Base-by-base conservation (phyloP, 2,329 filamentous ascomycete species). In the Mariannaea sp. region DNA sequence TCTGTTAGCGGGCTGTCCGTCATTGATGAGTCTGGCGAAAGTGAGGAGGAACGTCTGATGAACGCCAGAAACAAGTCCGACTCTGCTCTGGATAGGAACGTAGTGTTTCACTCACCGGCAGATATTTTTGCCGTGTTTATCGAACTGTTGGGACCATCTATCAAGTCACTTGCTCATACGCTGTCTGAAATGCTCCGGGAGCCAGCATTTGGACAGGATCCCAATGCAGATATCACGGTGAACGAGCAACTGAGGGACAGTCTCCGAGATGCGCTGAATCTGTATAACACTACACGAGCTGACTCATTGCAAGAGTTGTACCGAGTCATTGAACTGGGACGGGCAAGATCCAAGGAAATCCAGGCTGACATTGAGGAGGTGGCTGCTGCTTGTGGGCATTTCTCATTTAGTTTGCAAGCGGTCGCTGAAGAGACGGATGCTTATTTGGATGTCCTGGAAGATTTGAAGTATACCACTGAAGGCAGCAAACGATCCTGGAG, bases 361-460 rank as follows among this genome's bases (percentile, higher is more conserved):
- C 88, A 95, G 67, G 94, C 93, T 2, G 94, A 97, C 70, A 92
- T 96, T 52, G 94, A 99, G 70, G 94, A 99, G 71, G 92, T 97
- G 9, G 92, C 93, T 33, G 93, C 94, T n/a, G 95, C 92, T 51
- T 99, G 94, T 67, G 93, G 94, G 0, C 92, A 97, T 72, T 99
- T 97, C 68, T 93, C 90, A 68, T 97, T 94, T 69, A 95, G 89
- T 36, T 77, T 99, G 20, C 84, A 94, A 58, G 89, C 94, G 61
- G 93, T 97, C 67, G 92, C 91, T 0, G 90, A 96, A 68, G 92
- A 97, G 67, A 89, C 96, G 75, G 85, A 90, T 60, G 83, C 82
- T 10, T 94, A 96, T 63, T 73, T 99, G 38, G 85, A 90, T 46
- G 86, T 94, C 1, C 75, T 99, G 4, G 91, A 97, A 66, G 90